These are phyloP conservation scores for Draba incana DNA, from an alignment of 345 rosid species.

Conservation along the genomic window DNA sequence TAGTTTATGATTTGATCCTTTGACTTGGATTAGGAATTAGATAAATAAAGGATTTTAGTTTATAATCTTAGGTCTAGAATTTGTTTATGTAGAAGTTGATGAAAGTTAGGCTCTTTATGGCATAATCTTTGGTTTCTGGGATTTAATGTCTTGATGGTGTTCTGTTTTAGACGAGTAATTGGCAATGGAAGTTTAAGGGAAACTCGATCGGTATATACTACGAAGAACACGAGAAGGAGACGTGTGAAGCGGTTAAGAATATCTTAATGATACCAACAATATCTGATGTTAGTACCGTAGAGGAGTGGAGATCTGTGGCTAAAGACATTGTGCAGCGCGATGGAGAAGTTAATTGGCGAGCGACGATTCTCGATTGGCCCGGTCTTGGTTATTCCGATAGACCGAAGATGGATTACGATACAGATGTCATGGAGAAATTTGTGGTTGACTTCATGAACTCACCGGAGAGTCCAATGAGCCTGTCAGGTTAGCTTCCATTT, in stretches of 20 bases:
- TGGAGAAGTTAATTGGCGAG: conserved; percentile 60
- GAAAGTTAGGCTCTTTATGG: conserved; percentile 15
- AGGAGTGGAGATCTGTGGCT: conserved; percentile 95
- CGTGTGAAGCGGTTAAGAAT: conserved; percentile 55
- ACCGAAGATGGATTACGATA: conserved; percentile 80
- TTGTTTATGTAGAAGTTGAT: background rate
- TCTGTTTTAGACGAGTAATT: conserved; percentile 55
- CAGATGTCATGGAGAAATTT: conserved; percentile 87
- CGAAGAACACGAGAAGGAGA: conserved; percentile 67
- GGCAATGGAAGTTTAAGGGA: conserved; percentile 84
- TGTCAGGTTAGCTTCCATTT: conserved; percentile 48
- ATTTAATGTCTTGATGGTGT: conserved; percentile 8
- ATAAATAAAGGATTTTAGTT: background rate
- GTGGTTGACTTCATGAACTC: conserved; percentile 76
- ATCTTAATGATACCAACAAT: conserved; percentile 87
- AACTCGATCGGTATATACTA: conserved; percentile 61
- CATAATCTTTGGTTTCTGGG: conserved; percentile 7
- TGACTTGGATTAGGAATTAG: conserved; percentile 9
- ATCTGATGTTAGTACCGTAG: conserved; percentile 95
- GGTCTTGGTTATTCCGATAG: conserved; percentile 87
- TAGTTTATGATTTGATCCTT: conserved; percentile 10
- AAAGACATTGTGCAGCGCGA: conserved; percentile 59
- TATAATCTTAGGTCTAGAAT: background rate
- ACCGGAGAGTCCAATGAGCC: conserved; percentile 65
- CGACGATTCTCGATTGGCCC: conserved; percentile 92